Evolutionary conservation across 176 grass and related monocot genomes (phyloP).

Genomic region (Pontederia paniculata): DNA sequence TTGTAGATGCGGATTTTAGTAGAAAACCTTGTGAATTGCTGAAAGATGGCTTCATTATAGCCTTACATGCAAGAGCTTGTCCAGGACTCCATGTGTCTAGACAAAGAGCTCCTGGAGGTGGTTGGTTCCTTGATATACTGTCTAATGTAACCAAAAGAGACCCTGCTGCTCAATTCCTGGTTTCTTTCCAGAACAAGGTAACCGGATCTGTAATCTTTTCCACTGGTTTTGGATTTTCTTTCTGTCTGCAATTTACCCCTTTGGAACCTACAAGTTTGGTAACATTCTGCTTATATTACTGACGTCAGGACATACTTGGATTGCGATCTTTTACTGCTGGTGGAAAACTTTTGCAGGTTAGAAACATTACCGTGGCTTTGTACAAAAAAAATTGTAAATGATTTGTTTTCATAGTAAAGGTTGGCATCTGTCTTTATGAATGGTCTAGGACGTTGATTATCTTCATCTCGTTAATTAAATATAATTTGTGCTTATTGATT

Average conservation of each 20-base stretch:
- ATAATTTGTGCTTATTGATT: too few relatives aligned
- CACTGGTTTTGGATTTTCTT: slow-evolving; percentile 15
- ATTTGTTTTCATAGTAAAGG: not conserved
- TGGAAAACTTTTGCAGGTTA: slow-evolving; percentile 91
- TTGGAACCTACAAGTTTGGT: not conserved
- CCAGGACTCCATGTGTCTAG: slow-evolving; percentile 67
- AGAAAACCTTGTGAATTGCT: slow-evolving; percentile 48
- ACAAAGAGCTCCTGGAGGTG: slow-evolving; percentile 55
- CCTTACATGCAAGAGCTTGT: slow-evolving; percentile 53
- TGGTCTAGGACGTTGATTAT: too few relatives aligned
- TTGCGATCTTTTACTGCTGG: slow-evolving; percentile 82
- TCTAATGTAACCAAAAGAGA: slow-evolving; percentile 84
- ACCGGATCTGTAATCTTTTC: slow-evolving; percentile 3
- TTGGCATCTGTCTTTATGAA: too few relatives aligned
- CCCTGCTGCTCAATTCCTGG: slow-evolving; percentile 84
- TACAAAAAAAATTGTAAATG: not conserved
- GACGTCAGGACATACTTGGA: slow-evolving; percentile 63
- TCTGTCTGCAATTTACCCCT: slow-evolving; percentile 6
- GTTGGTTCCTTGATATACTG: slow-evolving; percentile 79
- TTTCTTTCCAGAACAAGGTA: slow-evolving; percentile 76
- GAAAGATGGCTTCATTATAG: slow-evolving; percentile 77
- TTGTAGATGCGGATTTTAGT: slow-evolving; percentile 13
- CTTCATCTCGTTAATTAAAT: too few relatives aligned
- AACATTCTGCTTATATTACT: not conserved
- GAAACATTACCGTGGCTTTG: not conserved